Evolutionary conservation across 2,329 filamentous ascomycete genomes (phyloP), one percentile per base, ranked within the genome.

Genomic region (Akanthomyces uredinophilus): DNA sequence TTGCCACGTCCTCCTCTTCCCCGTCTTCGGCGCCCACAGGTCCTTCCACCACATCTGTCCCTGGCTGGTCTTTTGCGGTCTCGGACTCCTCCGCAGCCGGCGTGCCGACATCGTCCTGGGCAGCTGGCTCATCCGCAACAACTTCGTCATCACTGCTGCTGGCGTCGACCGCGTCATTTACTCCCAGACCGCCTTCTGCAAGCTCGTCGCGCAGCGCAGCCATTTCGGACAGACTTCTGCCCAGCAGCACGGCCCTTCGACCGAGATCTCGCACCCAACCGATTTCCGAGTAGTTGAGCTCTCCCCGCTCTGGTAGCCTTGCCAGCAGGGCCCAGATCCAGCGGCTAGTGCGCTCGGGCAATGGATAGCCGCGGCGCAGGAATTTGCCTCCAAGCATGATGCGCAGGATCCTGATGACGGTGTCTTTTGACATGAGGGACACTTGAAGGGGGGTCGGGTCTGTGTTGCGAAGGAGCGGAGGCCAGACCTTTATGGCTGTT

Each of bases 281-380:
- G 37, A 96, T 84, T 69, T 95, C 89, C 49, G 86, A 83, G 65
- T 91, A 89, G 64, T 86, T 85, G 72, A 97, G 78, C 72, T 90
- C 87, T 1, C 92, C 92, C 11, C 85, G 78, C 41, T 91, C 89
- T 0, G 90, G 87, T 63, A 94, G 81, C 62, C 87, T 83, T 3
- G 90, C 91, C 50, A 97, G 78, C 62, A 96, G 74, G 0, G 89
- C 87, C 93, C 92, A 97, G 4, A 91, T 79, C 94, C 94, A 98
- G 18, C 86, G 82, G 64, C 91, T 92, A 5, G 90, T 86, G 53
- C 87, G 83, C 68, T 84, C 82, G 29, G 85, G 79, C 35, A 92
- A 78, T 35, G 82, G 80, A 24, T 79, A 75, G n/a, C 83, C 83
- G 55, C 81, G 82, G 51, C 81, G 82, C 59, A 89, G 81, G 57